Base-by-base conservation (phyloP, 371 early-diverging fungal species). In the Actinomucor elegans region DNA sequence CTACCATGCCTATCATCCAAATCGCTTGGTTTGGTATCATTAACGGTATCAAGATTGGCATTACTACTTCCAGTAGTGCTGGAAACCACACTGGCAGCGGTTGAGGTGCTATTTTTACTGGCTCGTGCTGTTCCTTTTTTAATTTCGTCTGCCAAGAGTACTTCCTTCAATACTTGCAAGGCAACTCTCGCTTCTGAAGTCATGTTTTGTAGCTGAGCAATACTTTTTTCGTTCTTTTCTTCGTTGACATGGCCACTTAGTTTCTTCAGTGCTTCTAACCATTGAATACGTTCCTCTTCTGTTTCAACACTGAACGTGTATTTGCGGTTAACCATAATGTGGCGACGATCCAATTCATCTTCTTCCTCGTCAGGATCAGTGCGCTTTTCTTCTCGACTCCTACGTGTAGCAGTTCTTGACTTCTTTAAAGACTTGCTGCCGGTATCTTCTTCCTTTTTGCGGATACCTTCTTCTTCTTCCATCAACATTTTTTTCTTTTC, bases 221-320 rank as follows among this genome's bases (percentile, higher is more conserved):
- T 63, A n/a, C 51, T 59, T 23, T 59, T 61, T 33, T 69, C 69
- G 10, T 53, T 67, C 10, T 52, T 52, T 21, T 67, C 62, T 20
- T 66, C 64, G 15, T 66, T 72, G 1, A 77, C 66, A 26, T 56
- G 33, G 0, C 73, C 79, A 26, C 75, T 69, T 8, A 69, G 24
- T 15, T 37, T 45, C 45, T 61, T 65, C 3, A 78, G 56, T 5
- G 62, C 57, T 18, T 56, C 51, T 4, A 78, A 52, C 84, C 84
- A 84, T 38, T 76, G 64, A 31, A 65, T 55, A 20, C 75, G 64
- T 33, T 79, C 78, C 17, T 71, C 67, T 20, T 69, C 77, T 0
- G 79, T 77, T 18, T 81, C 78, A 3, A 82, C 79, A 23, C 84
- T 80, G 55, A 84, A 82, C 12, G 71, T 67, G 33, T 81, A 84